Evolutionary conservation across 2,329 filamentous ascomycete genomes (phyloP).

Genomic region (Alternaria atra): DNA sequence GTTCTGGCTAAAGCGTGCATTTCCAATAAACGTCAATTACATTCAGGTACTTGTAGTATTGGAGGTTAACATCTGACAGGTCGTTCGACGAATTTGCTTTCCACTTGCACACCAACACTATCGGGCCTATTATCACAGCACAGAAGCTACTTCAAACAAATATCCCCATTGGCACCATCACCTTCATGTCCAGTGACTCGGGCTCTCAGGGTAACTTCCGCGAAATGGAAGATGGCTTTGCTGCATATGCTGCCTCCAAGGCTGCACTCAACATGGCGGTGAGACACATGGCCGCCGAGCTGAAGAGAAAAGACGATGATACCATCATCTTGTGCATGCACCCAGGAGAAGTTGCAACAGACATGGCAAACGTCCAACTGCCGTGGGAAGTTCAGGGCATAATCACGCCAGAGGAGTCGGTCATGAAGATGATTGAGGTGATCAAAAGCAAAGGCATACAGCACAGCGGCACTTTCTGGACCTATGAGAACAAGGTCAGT

Average conservation of each 20-base stretch:
- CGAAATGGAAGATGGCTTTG: slow-evolving; percentile 67
- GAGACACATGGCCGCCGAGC: slow-evolving; percentile 64
- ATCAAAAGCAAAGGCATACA: slow-evolving; percentile 59
- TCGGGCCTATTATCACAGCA: slow-evolving; percentile 66
- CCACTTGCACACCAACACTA: slow-evolving; percentile 66
- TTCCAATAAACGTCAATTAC: slow-evolving; percentile 18
- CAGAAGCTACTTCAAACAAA: slow-evolving; percentile 60
- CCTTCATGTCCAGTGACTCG: slow-evolving; percentile 66
- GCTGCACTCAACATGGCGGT: slow-evolving; percentile 66
- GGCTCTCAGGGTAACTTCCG: slow-evolving; percentile 62
- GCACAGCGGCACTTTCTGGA: slow-evolving; percentile 66
- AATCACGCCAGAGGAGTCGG: slow-evolving; percentile 61
- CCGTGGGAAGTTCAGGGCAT: slow-evolving; percentile 63
- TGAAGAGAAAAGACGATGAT: slow-evolving; percentile 59
- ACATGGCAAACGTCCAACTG: slow-evolving; percentile 63
- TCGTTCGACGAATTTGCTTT: slow-evolving; percentile 63
- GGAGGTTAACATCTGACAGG: slow-evolving; percentile 42
- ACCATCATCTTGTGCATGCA: slow-evolving; percentile 65
- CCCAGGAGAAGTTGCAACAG: slow-evolving; percentile 66
- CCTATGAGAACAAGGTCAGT: slow-evolving; percentile 62
- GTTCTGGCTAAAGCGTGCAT: slow-evolving; percentile 35
- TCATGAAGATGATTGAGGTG: slow-evolving; percentile 60
- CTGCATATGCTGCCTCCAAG: slow-evolving; percentile 66
- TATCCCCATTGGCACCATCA: slow-evolving; percentile 60
- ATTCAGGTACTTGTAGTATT: not conserved